Percentiles rank a stretch among this genome's conserved stretches.
phyloP scores from a whole-genome alignment of 495 filamentous ascomycete genomes.

The Friedmanniomyces endolithicus region DNA sequence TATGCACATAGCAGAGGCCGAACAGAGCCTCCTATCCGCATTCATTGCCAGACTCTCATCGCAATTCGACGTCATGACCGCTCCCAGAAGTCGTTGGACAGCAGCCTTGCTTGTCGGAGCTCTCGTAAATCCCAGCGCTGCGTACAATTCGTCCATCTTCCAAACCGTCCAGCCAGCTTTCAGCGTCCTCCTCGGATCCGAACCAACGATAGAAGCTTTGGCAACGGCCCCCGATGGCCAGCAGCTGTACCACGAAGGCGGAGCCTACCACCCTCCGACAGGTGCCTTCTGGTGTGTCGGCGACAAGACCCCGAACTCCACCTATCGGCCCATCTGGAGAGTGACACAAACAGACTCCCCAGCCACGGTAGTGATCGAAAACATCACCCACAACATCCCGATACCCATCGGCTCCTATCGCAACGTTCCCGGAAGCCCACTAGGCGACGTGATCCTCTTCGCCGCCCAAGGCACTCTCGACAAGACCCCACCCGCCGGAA shows the following conservation, averaged over 20 bases:
- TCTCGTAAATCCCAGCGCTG: background rate
- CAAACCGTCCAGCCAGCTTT: background rate
- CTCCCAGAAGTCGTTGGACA: no score
- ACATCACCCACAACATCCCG: background rate
- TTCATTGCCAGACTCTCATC: no score
- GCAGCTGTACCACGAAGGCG: slow-evolving; percentile 5
- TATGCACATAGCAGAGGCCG: no score
- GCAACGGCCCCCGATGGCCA: background rate
- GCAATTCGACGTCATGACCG: no score
- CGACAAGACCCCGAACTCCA: background rate
- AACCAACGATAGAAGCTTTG: background rate
- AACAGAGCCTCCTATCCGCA: no score
- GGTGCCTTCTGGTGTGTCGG: background rate
- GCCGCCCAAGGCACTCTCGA: background rate
- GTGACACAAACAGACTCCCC: background rate
- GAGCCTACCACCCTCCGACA: background rate
- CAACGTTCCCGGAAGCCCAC: background rate
- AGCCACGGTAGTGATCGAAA: background rate
- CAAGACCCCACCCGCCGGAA: background rate
- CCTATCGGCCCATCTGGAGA: background rate
- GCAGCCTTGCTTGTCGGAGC: no score
- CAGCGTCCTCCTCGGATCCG: background rate
- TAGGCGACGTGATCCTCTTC: slow-evolving; percentile 3
- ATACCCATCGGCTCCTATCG: background rate
- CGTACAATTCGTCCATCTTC: background rate